A percentile compares a stretch with the other conserved stretches of the same genome.
Evolutionary conservation across 169 alveolate species (phyloP).

Genomic region (Cryptosporidium meleagridis): DNA sequence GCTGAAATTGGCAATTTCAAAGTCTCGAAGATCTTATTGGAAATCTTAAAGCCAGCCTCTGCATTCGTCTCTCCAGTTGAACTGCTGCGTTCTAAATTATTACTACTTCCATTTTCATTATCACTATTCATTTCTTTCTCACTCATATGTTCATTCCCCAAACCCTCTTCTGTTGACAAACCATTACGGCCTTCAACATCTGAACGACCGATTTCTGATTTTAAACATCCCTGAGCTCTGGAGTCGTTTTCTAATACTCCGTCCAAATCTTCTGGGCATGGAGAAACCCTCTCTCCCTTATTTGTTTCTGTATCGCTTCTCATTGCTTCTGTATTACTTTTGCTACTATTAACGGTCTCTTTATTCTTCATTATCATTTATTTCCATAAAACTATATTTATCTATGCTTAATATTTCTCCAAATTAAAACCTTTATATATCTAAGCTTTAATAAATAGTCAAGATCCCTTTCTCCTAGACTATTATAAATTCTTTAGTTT

Average conservation of each 20-base stretch:
- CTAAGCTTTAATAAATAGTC: not conserved
- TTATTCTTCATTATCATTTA: not conserved
- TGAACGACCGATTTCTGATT: not conserved
- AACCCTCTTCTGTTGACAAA: not conserved
- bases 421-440: slow-evolving; percentile 2
- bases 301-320: not conserved
- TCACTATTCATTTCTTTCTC: not conserved
- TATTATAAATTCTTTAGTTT: not conserved
- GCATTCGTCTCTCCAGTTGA: not conserved
- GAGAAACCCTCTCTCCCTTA: not conserved
- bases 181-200: not conserved
- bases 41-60: not conserved
- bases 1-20: slow-evolving; percentile 54
- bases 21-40: slow-evolving; percentile 28
- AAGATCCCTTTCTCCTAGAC: not conserved
- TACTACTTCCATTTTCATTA: not conserved
- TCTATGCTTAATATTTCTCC: not conserved
- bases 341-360: not conserved
- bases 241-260: not conserved
- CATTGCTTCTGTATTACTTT: not conserved
- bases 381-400: too few species aligned
- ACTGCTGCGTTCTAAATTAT: not conserved
- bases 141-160: not conserved
- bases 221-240: not conserved
- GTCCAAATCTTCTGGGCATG: not conserved